A percentile compares a stretch with the other conserved stretches of the same genome.
These are phyloP conservation scores for Gomphus bonarii DNA, from an alignment of 1,284 basidiomycete species.

Conservation along the genomic window DNA sequence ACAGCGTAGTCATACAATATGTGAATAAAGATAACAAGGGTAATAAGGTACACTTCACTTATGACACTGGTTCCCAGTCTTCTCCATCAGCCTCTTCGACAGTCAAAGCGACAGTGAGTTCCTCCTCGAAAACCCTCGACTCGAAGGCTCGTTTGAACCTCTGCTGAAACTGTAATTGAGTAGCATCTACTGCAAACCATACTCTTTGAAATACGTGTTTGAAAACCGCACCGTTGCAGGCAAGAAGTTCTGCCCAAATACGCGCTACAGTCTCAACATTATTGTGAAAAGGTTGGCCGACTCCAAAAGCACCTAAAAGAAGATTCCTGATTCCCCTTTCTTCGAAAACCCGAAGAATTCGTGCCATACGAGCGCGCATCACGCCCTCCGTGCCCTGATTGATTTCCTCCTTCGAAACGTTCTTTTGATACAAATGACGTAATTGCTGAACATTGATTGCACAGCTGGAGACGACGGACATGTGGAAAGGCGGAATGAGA, in stretches of 20 bases:
- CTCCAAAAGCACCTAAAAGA: constrained; percentile 40
- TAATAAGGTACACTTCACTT: neutral
- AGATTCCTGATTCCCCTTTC: constrained; percentile 31
- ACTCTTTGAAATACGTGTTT: constrained; percentile 33
- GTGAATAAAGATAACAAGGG: neutral
- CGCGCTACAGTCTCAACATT: constrained; percentile 30
- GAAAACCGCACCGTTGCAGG: constrained; percentile 26
- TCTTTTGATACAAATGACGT: neutral
- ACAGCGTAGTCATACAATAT: neutral
- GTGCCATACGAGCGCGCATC: constrained; percentile 32
- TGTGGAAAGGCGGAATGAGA: constrained; percentile 1
- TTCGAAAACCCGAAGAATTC: constrained; percentile 35
- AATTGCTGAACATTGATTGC: neutral
- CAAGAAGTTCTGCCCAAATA: constrained; percentile 37
- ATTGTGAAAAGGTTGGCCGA: constrained; percentile 29
- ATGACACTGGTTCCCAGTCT: neutral
- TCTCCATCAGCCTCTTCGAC: neutral
- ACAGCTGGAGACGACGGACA: constrained; percentile 6
- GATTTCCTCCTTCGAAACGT: neutral
- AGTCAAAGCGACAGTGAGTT: constrained; percentile 19
- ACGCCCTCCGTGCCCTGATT: constrained; percentile 7
- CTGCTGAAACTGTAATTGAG: constrained; percentile 25
- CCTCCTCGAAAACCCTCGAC: constrained; percentile 30
- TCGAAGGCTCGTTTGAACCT: constrained; percentile 33
- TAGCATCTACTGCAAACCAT: constrained; percentile 29